Evolutionary conservation across 2,329 filamentous ascomycete genomes (phyloP), one percentile per base, ranked within the genome.

Genomic region (Penicillium sp.): DNA sequence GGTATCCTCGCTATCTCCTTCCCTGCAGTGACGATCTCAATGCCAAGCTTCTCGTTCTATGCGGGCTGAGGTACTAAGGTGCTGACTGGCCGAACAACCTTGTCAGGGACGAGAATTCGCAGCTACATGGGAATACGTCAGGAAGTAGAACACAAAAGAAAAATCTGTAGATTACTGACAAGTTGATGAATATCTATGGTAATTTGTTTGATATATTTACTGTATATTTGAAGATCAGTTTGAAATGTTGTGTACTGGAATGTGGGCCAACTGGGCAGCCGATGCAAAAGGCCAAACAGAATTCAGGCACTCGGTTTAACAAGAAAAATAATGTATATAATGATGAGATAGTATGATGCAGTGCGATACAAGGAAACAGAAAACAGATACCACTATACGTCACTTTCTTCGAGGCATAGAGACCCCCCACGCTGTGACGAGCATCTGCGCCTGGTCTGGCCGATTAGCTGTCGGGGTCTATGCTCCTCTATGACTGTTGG

Each of bases 401-500:
- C 17, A 61, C 59, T 45, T 37, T 56, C 50, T 54, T 15, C 40
- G 33, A 49, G n/a, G 35, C 42, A 38, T 28, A 30, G n/a, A 40
- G 19, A 50, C 15, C 19, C 13, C 33, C 22, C 44, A 28, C 13
- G 30, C 37, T 54, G 13, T n/a, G 17, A 19, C n/a, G 15, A 40
- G 13, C 37, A 40, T 51, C 26, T 53, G 47, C 26, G 56, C 37
- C 19, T 35, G 24, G 40, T 33, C 35, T 33, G 19, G 24, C 22
- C 24, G n/a, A 40, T 40, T 4, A 26, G 12, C 1, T 33, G 30
- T 22, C 24, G 30, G 37, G 17, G 28, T n/a, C 78, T 73, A 86
- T 59, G 86, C 86, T 30, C 84, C 85, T 71, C 86, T 79, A 66
- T 86, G 79, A 47, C 83, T 86, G 69, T 85, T 88, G 30, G 87